phyloP scores from a whole-genome alignment of 2,329 filamentous ascomycete species.

The Colletotrichum sp. region DNA sequence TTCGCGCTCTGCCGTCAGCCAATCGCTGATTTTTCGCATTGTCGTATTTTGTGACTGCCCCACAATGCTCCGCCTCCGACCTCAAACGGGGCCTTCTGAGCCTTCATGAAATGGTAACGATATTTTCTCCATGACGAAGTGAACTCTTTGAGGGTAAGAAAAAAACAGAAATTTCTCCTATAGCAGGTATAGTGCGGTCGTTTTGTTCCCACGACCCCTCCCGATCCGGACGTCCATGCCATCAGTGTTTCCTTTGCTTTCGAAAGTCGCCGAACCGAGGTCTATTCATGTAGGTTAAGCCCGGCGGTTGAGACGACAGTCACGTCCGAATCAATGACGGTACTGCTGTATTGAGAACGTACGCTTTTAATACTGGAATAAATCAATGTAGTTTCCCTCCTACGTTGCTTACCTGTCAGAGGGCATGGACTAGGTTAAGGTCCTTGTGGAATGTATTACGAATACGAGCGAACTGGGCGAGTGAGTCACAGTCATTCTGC shows the following conservation, averaged over 20 bases:
- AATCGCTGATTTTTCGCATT: background rate
- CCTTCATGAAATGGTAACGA: background rate
- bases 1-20: background rate
- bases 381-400: background rate
- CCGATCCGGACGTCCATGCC: too few relatives aligned
- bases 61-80: background rate
- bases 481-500: fast-evolving
- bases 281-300: too few relatives aligned
- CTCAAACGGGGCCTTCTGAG: background rate
- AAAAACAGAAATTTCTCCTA: too few relatives aligned
- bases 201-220: fast-evolving
- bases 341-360: fast-evolving
- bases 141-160: too few relatives aligned
- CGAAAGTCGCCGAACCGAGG: fast-evolving
- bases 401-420: fast-evolving
- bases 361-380: fast-evolving
- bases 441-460: background rate
- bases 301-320: background rate
- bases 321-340: background rate
- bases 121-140: too few relatives aligned
- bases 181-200: too few relatives aligned
- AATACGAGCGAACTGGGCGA: background rate
- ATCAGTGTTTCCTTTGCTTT: too few relatives aligned
- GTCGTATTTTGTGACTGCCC: background rate
- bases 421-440: too few relatives aligned